Evolutionary conservation across 2,329 filamentous ascomycete species (phyloP).

Genomic region (Arthrinium puccinioides): DNA sequence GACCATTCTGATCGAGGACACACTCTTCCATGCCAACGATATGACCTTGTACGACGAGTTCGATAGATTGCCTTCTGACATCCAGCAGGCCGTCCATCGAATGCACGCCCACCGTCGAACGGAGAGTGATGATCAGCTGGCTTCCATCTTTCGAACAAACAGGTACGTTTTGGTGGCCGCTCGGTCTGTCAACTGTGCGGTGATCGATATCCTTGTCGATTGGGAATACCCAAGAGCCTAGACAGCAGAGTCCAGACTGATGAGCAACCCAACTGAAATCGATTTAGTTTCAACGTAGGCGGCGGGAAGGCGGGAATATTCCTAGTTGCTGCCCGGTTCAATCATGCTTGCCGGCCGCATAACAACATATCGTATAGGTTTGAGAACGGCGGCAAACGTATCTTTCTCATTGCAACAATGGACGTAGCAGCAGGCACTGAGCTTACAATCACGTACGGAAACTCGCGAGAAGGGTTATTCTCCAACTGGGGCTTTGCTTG

Average conservation of each 20-base stretch:
- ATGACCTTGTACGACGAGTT: constrained; percentile 26
- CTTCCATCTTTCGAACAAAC: constrained; percentile 38
- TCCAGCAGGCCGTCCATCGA: constrained; percentile 25
- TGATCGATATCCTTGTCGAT: too few relatives aligned
- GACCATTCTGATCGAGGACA: constrained; percentile 35
- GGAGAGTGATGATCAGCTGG: constrained; percentile 20
- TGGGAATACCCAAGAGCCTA: too few relatives aligned
- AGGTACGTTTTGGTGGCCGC: constrained; percentile 26
- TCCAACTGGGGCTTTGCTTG: constrained; percentile 46
- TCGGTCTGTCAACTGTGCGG: not conserved
- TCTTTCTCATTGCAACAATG: constrained; percentile 32
- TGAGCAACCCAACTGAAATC: not conserved
- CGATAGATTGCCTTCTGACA: constrained; percentile 20
- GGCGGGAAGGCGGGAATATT: constrained; percentile 32
- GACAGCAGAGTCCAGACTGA: too few relatives aligned
- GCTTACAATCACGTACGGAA: constrained; percentile 43
- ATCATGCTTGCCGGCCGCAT: constrained; percentile 43
- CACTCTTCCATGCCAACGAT: constrained; percentile 28
- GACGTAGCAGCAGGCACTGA: constrained; percentile 37
- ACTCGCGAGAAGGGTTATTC: constrained; percentile 24
- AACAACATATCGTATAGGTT: constrained; percentile 38
- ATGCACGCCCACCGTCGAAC: constrained; percentile 27
- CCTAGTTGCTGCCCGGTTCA: constrained; percentile 46
- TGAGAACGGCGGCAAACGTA: constrained; percentile 21
- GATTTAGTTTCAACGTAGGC: constrained; percentile 11